Conservation (phyloP, 768 basidiomycete species). For the Tephrocybe rancida region DNA sequence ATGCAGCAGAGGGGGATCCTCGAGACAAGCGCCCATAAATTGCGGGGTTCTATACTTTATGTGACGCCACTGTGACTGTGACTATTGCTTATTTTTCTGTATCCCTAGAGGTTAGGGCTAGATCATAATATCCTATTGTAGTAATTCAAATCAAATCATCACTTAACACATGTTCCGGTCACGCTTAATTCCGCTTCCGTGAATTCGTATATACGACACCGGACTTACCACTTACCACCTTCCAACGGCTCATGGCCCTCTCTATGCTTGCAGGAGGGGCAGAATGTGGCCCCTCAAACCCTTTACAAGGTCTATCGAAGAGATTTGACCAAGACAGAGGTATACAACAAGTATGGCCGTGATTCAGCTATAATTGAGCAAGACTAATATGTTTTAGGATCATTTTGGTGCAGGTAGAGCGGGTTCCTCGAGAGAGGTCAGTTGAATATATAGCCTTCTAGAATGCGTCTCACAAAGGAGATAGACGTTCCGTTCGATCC, state of each 20-base stretch:
- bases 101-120: slow-evolving; percentile 19
- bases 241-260: slow-evolving; percentile 60
- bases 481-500: slow-evolving; percentile 64
- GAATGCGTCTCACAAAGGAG: slow-evolving; percentile 1
- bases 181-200: slow-evolving; percentile 9
- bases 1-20: slow-evolving; percentile 27
- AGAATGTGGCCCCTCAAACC: slow-evolving; percentile 87
- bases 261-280: slow-evolving; percentile 76
- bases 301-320: slow-evolving; percentile 79
- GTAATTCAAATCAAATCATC: slow-evolving; percentile 18
- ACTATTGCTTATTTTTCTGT: slow-evolving; percentile 2
- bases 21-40: slow-evolving; percentile 20
- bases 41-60: neutral
- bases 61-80: slow-evolving; percentile 6
- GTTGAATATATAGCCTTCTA: slow-evolving; percentile 14
- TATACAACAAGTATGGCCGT: slow-evolving; percentile 64
- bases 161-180: slow-evolving; percentile 19
- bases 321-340: slow-evolving; percentile 80
- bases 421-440: slow-evolving; percentile 65
- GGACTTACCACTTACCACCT: neutral
- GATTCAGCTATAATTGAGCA: slow-evolving; percentile 9
- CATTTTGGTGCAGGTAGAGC: slow-evolving; percentile 63
- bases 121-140: slow-evolving; percentile 22
- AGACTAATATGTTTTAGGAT: slow-evolving; percentile 49
- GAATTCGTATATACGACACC: slow-evolving; percentile 2